These are phyloP conservation scores for Grifola frondosa DNA, from an alignment of 1,284 basidiomycete genomes.

Conservation along the genomic window DNA sequence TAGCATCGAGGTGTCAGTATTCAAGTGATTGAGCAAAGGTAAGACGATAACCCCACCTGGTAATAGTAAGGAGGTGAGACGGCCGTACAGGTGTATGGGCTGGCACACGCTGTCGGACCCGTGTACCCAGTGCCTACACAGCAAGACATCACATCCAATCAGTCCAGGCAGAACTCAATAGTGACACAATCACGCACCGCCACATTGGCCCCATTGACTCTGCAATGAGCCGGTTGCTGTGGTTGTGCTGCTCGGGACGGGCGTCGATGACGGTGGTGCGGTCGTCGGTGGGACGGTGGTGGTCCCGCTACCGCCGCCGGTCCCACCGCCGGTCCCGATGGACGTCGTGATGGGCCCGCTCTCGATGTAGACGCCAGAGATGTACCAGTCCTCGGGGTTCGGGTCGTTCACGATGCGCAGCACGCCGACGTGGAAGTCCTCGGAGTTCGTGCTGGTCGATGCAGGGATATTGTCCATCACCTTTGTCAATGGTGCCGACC, in stretches of 20 bases:
- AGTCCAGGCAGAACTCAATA: not conserved
- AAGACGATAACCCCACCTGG: conserved; percentile 42
- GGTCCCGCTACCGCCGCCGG: conserved; percentile 18
- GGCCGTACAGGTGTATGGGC: conserved; percentile 42
- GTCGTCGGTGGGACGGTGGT: conserved; percentile 23
- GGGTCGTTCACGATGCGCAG: conserved; percentile 52
- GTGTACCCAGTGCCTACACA: conserved; percentile 41
- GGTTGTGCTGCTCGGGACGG: conserved; percentile 29
- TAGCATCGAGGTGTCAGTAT: too few relatives aligned
- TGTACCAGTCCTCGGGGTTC: conserved; percentile 55
- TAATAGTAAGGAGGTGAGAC: conserved; percentile 56
- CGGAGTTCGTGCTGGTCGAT: conserved; percentile 58
- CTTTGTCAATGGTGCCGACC: conserved; percentile 45
- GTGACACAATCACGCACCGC: conserved; percentile 34
- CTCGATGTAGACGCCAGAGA: conserved; percentile 62
- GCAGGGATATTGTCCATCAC: conserved; percentile 50
- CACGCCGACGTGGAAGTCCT: conserved; percentile 64
- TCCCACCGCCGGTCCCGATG: conserved; percentile 43
- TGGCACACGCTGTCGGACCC: conserved; percentile 47
- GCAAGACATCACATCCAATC: not conserved
- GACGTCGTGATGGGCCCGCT: conserved; percentile 53
- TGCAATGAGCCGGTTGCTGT: conserved; percentile 41
- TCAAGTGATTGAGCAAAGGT: too few relatives aligned
- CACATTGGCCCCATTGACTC: conserved; percentile 54
- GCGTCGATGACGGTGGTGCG: conserved; percentile 19